Conservation (phyloP, 1,284 basidiomycete genomes). For the Sanghuangporus weigelae region DNA sequence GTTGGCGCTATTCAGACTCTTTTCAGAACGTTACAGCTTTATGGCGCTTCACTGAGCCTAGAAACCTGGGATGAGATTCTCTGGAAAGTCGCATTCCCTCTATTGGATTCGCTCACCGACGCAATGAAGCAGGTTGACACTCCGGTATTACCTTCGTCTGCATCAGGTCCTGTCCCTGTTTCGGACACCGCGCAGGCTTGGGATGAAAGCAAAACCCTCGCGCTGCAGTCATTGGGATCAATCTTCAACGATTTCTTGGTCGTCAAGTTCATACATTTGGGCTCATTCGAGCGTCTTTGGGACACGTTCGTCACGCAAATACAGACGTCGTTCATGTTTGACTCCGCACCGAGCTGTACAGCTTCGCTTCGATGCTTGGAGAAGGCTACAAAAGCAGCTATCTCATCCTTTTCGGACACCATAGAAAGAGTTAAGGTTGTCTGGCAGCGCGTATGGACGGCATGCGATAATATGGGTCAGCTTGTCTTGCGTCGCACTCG, state of each 20-base stretch:
- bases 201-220: conserved; percentile 87
- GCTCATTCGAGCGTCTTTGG: conserved; percentile 69
- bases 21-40: conserved; percentile 91
- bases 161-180: conserved; percentile 14
- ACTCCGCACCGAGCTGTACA: conserved; percentile 66
- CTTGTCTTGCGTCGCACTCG: conserved; percentile 35
- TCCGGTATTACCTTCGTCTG: conserved; percentile 10
- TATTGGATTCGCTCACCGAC: conserved; percentile 68
- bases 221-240: conserved; percentile 78
- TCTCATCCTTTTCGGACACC: conserved; percentile 35
- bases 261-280: conserved; percentile 66
- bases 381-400: conserved; percentile 60
- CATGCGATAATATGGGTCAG: conserved; percentile 63
- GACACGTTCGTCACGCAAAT: conserved; percentile 66
- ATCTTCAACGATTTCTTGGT: conserved; percentile 79
- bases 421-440: conserved; percentile 42
- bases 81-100: conserved; percentile 86
- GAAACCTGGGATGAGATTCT: conserved; percentile 86
- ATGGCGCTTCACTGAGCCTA: conserved; percentile 75
- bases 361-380: conserved; percentile 81
- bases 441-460: conserved; percentile 64
- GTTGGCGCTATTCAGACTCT: conserved; percentile 93
- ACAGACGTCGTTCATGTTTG: conserved; percentile 62
- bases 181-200: conserved; percentile 40
- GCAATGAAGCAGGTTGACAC: conserved; percentile 41